These are phyloP conservation scores for Verticillium alfalfae DNA, from an alignment of 2,329 filamentous ascomycete genomes.

Conservation along the genomic window DNA sequence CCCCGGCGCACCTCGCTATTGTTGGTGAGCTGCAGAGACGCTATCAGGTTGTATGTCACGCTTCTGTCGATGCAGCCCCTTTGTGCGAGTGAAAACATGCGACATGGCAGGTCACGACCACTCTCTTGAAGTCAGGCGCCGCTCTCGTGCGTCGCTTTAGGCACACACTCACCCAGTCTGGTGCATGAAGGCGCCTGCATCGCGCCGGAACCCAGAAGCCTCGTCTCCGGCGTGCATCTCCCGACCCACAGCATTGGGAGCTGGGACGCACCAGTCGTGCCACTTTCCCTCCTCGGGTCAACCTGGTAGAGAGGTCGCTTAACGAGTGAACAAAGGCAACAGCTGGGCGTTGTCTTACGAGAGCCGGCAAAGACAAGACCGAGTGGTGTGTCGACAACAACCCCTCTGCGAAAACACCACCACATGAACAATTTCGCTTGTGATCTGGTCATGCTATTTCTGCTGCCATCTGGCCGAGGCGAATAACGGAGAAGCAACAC, in stretches of 20 bases:
- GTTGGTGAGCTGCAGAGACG: slow-evolving; percentile 30
- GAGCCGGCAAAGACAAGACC: too few species aligned
- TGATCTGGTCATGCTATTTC: too few species aligned
- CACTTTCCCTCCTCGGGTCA: neutral
- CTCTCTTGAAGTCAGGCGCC: neutral
- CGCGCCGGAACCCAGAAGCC: neutral
- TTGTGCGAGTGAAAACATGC: neutral
- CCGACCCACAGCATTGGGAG: neutral
- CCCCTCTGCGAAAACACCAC: too few species aligned
- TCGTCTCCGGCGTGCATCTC: neutral
- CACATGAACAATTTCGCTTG: too few species aligned
- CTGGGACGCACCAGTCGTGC: neutral
- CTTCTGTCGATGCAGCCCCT: neutral
- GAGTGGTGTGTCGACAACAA: too few species aligned
- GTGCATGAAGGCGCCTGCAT: neutral
- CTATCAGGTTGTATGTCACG: slow-evolving; percentile 2
- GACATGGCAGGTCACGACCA: neutral
- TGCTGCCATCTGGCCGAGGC: too few species aligned
- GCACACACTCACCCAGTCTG: neutral
- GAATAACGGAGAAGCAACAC: too few species aligned
- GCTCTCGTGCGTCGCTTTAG: neutral
- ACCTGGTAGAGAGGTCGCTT: neutral
- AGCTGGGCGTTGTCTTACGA: neutral
- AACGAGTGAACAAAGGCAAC: neutral
- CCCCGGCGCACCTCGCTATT: slow-evolving; percentile 43